Evolutionary conservation across 1,284 basidiomycete species (phyloP).

Genomic region (Blastosporella zonata): DNA sequence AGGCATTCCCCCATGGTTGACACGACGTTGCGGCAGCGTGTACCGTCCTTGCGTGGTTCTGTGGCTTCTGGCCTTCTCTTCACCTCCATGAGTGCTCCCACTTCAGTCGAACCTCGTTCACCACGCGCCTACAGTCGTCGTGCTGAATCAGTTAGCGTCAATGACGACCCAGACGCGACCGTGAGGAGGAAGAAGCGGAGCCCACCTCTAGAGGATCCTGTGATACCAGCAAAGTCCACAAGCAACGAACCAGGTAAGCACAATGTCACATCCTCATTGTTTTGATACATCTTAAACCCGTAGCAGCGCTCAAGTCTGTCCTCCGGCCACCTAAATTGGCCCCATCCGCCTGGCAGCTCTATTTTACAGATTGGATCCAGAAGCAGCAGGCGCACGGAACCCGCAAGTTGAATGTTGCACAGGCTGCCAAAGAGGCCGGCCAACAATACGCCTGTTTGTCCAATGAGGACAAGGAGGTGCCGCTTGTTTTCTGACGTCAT

Average conservation of each 20-base stretch:
- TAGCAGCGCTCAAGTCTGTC: constrained; percentile 61
- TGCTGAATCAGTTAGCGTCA: constrained; percentile 58
- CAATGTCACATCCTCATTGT: constrained; percentile 17
- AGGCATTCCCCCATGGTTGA: constrained; percentile 46
- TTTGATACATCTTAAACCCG: constrained; percentile 27
- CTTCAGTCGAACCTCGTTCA: constrained; percentile 42
- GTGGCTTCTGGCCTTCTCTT: constrained; percentile 61
- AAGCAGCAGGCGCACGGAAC: constrained; percentile 78
- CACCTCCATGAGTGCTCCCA: constrained; percentile 72
- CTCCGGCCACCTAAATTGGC: constrained; percentile 90
- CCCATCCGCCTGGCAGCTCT: constrained; percentile 95
- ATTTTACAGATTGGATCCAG: constrained; percentile 95
- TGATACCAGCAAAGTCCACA: constrained; percentile 27
- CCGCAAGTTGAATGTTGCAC: constrained; percentile 91
- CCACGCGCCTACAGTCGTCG: constrained; percentile 59
- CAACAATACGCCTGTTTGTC: constrained; percentile 83
- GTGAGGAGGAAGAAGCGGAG: constrained; percentile 61
- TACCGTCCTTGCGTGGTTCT: constrained; percentile 40
- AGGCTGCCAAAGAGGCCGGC: constrained; percentile 93
- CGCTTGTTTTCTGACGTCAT: constrained; percentile 27
- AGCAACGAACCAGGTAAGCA: constrained; percentile 38
- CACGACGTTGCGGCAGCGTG: constrained; percentile 37
- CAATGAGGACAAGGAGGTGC: constrained; percentile 79
- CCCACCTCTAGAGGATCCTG: constrained; percentile 41
- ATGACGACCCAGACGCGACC: constrained; percentile 68